These are phyloP conservation scores for Penicillium sp. DNA, from an alignment of 2,329 filamentous ascomycete genomes.

Conservation along the genomic window DNA sequence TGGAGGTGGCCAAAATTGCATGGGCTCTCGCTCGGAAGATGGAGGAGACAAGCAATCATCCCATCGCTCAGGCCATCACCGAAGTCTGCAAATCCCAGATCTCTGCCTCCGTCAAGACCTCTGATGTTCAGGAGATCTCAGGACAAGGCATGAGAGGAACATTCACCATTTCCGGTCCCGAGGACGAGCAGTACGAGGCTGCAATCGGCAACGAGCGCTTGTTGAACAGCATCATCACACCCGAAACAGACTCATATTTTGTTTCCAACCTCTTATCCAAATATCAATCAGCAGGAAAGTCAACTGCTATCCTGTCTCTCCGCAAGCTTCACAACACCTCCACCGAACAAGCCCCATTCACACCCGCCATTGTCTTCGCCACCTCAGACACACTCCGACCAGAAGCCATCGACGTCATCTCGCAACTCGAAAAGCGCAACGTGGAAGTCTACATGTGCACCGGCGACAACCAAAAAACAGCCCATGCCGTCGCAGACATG, in stretches of 20 bases:
- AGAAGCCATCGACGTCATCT: conserved; percentile 67
- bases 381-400: conserved; percentile 79
- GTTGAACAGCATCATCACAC: conserved; percentile 35
- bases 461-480: conserved; percentile 85
- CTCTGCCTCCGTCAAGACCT: conserved; percentile 27
- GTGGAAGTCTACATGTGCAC: conserved; percentile 89
- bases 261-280: conserved; percentile 37
- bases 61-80: conserved; percentile 58
- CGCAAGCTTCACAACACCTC: conserved; percentile 26
- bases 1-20: conserved; percentile 39
- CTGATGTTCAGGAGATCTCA: conserved; percentile 54
- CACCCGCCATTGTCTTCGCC: conserved; percentile 67
- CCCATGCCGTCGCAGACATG: conserved; percentile 71
- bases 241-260: conserved; percentile 36
- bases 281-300: conserved; percentile 46
- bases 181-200: conserved; percentile 43
- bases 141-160: conserved; percentile 59
- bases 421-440: conserved; percentile 63
- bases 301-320: conserved; percentile 47
- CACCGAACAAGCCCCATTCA: conserved; percentile 26
- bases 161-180: conserved; percentile 41
- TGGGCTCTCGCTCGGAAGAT: conserved; percentile 51
- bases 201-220: conserved; percentile 61
- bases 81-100: conserved; percentile 47
- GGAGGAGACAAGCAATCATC: conserved; percentile 63